Conservation (phyloP, 2,329 filamentous ascomycete species). For the Lasiodiplodia theobromae region DNA sequence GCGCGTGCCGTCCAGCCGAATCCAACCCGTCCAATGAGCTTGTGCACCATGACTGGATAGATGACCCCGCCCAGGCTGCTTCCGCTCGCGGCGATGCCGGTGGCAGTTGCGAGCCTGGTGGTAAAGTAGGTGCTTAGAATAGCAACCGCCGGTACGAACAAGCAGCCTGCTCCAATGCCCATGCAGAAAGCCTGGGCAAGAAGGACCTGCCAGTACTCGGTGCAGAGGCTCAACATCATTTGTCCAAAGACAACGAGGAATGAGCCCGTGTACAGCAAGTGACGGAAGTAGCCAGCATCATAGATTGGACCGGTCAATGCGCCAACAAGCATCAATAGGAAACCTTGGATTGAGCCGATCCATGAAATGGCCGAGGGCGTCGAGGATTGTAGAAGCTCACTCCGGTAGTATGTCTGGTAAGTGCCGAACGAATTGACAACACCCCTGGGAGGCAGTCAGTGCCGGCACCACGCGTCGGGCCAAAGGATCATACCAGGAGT, state of each 20-base stretch:
- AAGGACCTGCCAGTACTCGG: conserved; percentile 57
- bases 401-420: conserved; percentile 58
- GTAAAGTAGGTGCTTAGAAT: conserved; percentile 58
- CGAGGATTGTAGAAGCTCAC: conserved; percentile 46
- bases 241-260: conserved; percentile 57
- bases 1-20: conserved; percentile 70
- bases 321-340: conserved; percentile 56
- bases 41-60: conserved; percentile 61
- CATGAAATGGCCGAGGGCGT: conserved; percentile 56
- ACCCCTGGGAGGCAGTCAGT: conserved; percentile 38
- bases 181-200: conserved; percentile 58
- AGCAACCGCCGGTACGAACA: conserved; percentile 55
- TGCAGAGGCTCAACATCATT: conserved; percentile 60
- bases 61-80: conserved; percentile 43
- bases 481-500: conserved; percentile 48
- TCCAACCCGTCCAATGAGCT: conserved; percentile 63
- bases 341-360: conserved; percentile 59
- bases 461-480: too few species aligned
- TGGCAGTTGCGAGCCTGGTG: conserved; percentile 52
- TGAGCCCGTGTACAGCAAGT: conserved; percentile 51
- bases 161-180: conserved; percentile 53
- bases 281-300: conserved; percentile 56
- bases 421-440: conserved; percentile 57
- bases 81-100: conserved; percentile 55
- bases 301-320: conserved; percentile 57